Conservation (phyloP, 371 early-diverging fungal genomes). For the Batrachochytrium dendrobatidis region DNA sequence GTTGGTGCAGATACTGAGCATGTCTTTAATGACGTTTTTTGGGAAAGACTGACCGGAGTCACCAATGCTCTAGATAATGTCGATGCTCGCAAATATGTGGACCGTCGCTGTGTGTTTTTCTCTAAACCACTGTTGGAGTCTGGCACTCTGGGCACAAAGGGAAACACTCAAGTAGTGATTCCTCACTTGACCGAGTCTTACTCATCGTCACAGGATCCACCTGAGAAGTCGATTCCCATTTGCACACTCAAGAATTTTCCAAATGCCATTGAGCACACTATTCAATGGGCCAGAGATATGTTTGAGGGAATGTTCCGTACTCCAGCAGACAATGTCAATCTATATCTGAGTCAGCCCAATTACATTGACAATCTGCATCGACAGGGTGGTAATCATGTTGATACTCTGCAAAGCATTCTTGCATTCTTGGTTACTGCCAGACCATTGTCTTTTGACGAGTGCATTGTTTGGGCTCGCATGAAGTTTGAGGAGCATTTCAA, state of each 20-base stretch:
- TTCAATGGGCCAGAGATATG: constrained; percentile 97
- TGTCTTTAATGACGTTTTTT: constrained; percentile 94
- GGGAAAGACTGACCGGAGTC: constrained; percentile 80
- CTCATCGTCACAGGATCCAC: constrained; percentile 97
- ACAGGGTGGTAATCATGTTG: constrained; percentile 73
- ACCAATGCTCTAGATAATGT: constrained; percentile 99
- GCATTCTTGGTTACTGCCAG: constrained; percentile 67
- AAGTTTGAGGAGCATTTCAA: constrained; percentile 89
- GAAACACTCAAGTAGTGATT: constrained; percentile 97
- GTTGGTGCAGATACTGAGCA: constrained; percentile 96
- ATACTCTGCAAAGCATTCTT: constrained; percentile 61
- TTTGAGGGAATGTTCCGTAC: constrained; percentile 94
- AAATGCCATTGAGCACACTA: constrained; percentile 99
- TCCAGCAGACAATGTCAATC: constrained; percentile 88
- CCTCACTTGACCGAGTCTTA: constrained; percentile 98
- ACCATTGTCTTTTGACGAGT: constrained; percentile 82
- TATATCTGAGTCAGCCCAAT: constrained; percentile 75
- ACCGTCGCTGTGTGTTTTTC: constrained; percentile 94
- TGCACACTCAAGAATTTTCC: constrained; percentile 99
- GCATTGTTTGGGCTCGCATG: constrained; percentile 86
- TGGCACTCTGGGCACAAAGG: constrained; percentile 99
- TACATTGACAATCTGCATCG: constrained; percentile 72
- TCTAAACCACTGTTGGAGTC: constrained; percentile 96
- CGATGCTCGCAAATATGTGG: constrained; percentile 98
- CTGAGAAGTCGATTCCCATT: constrained; percentile 97